Base-by-base conservation (phyloP, 805 yeast genomes). In the Tetrapisispora pingtungensis region DNA sequence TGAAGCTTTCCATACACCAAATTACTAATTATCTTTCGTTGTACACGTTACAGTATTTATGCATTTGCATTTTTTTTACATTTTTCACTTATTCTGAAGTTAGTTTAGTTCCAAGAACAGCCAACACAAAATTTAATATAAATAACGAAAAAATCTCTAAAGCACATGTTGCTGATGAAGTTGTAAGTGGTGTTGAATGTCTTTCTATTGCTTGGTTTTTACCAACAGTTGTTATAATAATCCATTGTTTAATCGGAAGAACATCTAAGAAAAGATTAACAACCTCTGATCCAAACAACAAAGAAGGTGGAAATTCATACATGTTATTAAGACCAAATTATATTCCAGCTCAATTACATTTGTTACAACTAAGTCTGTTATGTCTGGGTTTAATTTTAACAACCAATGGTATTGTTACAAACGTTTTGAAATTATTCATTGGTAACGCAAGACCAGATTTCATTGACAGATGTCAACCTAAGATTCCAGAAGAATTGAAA, bases 361-460 rank as follows among this genome's bases (percentile, higher is more conserved):
- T 59, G 26, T 46, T 49, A 35, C 60, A 55, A 36, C 34, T 50
- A 7, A 57, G 56, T 46, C 35, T 50, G 20, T 18, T 53, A 3
- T 54, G 56, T 31, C 43, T 55, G 27, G 46, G 49, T 20, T 43
- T 58, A 15, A 45, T 52, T 4, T 31, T 59, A 20, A 50, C 55
- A 15, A 35, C 57, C 28, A 57, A 49, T 24, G 63, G 57, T n/a
- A 54, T 50, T 18, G 15, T 51, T 12, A 60, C 65, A 12, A 55
- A 59, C 44, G 42, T 50, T 8, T 44, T 60, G 18, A 60, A 60
- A 36, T 49, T 57, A 17, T 20, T 47, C 22, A 53, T 60, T 34
- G 51, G 58, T 30, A 59, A 60, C 43, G 40, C 52, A 10, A 46
- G 65, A 22, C 65, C 65, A 3, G 65, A 60, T 48, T 60, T 60